Base-by-base conservation (phyloP, 768 basidiomycete genomes). In the Xerocomellus amylosporus region DNA sequence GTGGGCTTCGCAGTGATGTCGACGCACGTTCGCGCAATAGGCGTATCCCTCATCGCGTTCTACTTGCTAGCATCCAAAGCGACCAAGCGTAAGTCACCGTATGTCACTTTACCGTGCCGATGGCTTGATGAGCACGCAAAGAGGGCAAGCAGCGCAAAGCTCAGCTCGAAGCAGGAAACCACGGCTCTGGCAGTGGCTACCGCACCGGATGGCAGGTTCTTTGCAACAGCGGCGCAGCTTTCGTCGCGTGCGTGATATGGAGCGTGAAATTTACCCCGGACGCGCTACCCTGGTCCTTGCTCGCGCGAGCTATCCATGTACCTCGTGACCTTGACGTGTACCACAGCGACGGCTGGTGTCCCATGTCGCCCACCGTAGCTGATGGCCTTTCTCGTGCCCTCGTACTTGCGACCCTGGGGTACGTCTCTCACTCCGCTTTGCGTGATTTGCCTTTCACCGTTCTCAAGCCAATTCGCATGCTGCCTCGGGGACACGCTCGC, bases 401-500 rank as follows among this genome's bases (percentile, higher is more conserved):
- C 49, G 65, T 92, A 0, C 82, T 89, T 55, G 80, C 74, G 13
- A 78, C 80, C 0, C 67, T 93, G 0, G 91, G 92, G 83, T 90
- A 78, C 64, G 52, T 51, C 17, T 64, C 22, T 53, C 13, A 10
- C 46, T 24, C n/a, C 38, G 39, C 20, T 14, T n/a, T 26, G 8
- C 26, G 14, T 17, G 30, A 24, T 44, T n/a, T 36, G 15, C 17
- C 51, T 61, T 3, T 64, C 51, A 20, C 41, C 12, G 12, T 34
- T 15, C 36, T 33, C 31, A 4, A 93, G 91, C 4, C 93, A 95
- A 66, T 91, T 93, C 69, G 86, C 86, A 3, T 93, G 90, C 70
- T 93, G 89, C 66, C 77, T 94, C 9, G 94, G 91, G 6, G 94
- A 97, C 63, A 97, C 94, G 0, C 82, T 98, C 2, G 93, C 93